Conservation (phyloP, 495 filamentous ascomycete genomes). For the Penicillium paradoxum region DNA sequence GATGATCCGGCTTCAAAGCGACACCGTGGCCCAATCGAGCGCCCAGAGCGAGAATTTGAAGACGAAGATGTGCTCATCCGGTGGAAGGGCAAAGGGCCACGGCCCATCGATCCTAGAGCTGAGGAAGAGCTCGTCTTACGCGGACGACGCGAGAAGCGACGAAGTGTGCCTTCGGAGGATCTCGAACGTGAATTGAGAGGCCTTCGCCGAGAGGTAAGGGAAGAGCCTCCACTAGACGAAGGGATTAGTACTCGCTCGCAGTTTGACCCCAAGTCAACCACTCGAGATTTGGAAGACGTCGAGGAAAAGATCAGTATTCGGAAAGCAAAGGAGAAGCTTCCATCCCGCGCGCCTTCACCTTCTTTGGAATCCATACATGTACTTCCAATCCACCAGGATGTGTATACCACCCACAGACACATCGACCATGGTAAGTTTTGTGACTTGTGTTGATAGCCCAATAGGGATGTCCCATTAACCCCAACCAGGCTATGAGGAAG, state of each 20-base stretch:
- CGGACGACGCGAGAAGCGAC: background rate
- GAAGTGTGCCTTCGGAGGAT: background rate
- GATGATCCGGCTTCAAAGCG: background rate
- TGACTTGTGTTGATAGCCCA: background rate
- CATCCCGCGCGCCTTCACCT: slow-evolving; percentile 32
- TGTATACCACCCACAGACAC: slow-evolving; percentile 80
- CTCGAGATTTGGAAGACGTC: slow-evolving; percentile 12
- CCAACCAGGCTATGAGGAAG: slow-evolving; percentile 17
- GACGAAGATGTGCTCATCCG: background rate
- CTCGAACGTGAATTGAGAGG: slow-evolving; percentile 1
- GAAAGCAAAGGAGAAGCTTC: slow-evolving; percentile 9
- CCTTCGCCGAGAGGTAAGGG: background rate
- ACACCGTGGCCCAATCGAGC: background rate
- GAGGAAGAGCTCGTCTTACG: background rate
- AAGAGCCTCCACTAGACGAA: slow-evolving; percentile 6
- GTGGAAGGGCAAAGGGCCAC: background rate
- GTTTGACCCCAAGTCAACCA: slow-evolving; percentile 10
- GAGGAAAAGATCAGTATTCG: slow-evolving; percentile 17
- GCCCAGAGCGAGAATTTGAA: background rate
- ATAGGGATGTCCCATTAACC: background rate
- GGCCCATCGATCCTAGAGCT: background rate
- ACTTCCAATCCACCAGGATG: slow-evolving; percentile 70
- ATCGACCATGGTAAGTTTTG: slow-evolving; percentile 67
- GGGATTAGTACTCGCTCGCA: slow-evolving; percentile 15
- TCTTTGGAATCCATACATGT: slow-evolving; percentile 57